phyloP scores from a whole-genome alignment of 805 yeast species.

The Saccharomycopsis capsularis region DNA sequence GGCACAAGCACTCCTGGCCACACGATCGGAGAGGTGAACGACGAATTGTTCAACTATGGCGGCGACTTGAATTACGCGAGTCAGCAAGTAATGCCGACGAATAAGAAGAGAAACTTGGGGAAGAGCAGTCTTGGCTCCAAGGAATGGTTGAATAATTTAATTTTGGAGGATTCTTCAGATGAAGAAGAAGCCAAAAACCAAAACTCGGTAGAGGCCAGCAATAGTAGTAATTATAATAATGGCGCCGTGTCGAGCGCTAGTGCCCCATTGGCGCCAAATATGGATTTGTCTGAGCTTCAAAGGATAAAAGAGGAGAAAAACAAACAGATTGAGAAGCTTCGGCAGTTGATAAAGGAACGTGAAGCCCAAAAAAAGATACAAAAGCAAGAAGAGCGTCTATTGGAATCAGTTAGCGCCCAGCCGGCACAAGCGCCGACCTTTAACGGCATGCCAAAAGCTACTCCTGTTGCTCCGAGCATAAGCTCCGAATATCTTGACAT shows the following conservation, averaged over 20 bases:
- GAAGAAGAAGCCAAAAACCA: neutral
- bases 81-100: neutral
- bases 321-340: slow-evolving; percentile 5
- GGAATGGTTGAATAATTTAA: slow-evolving; percentile 10
- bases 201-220: neutral
- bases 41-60: neutral
- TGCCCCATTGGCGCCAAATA: neutral
- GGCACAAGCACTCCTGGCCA: neutral
- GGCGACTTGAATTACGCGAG: neutral
- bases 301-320: slow-evolving; percentile 6
- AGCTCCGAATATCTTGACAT: too few species aligned
- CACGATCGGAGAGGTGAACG: neutral
- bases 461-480: too few species aligned
- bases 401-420: too few species aligned
- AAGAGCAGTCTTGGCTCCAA: slow-evolving; percentile 2
- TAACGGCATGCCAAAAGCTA: too few species aligned
- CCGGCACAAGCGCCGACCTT: too few species aligned
- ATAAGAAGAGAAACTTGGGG: neutral
- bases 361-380: neutral
- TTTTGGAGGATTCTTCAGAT: slow-evolving; percentile 7
- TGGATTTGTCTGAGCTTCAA: neutral
- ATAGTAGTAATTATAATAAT: neutral
- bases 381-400: neutral
- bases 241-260: neutral
- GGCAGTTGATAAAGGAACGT: slow-evolving; percentile 3